Evolutionary conservation across 1,284 basidiomycete genomes (phyloP), one percentile per base, ranked within the genome.

Genomic region (Termitomyces sp.): DNA sequence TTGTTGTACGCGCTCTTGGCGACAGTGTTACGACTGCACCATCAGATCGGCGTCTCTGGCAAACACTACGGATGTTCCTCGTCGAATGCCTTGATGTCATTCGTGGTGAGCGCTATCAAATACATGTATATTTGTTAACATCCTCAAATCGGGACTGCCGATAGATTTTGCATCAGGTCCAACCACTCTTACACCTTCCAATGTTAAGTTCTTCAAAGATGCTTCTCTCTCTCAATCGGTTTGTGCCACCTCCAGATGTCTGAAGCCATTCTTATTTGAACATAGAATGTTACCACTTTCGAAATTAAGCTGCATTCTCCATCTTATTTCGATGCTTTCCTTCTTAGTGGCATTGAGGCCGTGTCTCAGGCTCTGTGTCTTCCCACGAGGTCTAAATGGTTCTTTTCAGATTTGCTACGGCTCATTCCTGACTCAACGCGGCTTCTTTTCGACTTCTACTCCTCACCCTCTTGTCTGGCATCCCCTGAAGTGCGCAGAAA

Each of bases 371-470:
- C 75, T 1, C 59, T 84, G 44, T 68, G 65, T 39, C 73, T 74
- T 0, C 64, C 74, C 1, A 61, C 76, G 13, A 68, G 72, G 34
- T 74, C 71, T 7, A 73, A 77, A 31, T 77, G 75, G 67, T 79
- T 82, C 53, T 67, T 83, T 3, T 63, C 65, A 13, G 80, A 84
- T 58, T 58, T 81, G 42, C 60, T 73, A 31, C 73, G 73, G 30
- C 70, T 68, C 30, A 65, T 73, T 2, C 66, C 73, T 8, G 74
- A 75, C 44, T 61, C 74, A 5, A 60, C 72, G n/a, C 67, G 71
- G 30, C 63, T 68, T 36, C 65, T 73, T n/a, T 79, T 82, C 57
- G 68, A 81, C 48, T 75, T 72, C 57, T 76, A 75, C 56, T 62
- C 78, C 40, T 79, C 74, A 8, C 60, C 74, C 10, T 61, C 66